phyloP scores from a whole-genome alignment of 73 alveolate species.

The Paramecium caudatum region DNA sequence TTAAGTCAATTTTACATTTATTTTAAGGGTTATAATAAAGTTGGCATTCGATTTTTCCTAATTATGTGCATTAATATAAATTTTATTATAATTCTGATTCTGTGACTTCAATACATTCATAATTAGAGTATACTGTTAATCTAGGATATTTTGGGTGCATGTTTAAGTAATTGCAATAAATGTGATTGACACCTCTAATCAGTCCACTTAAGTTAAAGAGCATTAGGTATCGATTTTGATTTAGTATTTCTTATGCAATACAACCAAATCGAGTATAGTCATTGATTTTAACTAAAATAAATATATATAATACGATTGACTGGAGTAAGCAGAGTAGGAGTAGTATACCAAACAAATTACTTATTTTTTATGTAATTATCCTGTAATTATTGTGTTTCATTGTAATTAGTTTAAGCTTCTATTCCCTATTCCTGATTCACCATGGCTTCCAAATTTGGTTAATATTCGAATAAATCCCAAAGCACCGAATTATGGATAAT shows the following conservation, averaged over 20 bases:
- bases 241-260: slow-evolving; percentile 35
- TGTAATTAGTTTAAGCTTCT: neutral
- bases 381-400: neutral
- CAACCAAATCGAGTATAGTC: slow-evolving; percentile 50
- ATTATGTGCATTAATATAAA: too few relatives aligned
- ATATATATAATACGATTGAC: neutral
- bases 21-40: neutral
- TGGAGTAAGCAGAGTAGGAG: neutral
- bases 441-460: slow-evolving; percentile 24
- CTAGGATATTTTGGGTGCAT: slow-evolving; percentile 11
- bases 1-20: neutral
- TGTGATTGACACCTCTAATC: slow-evolving; percentile 39
- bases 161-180: slow-evolving; percentile 36
- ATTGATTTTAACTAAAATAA: slow-evolving; percentile 9
- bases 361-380: slow-evolving; percentile 15
- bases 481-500: neutral
- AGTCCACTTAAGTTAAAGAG: neutral
- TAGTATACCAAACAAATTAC: slow-evolving; percentile 11
- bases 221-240: neutral
- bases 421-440: slow-evolving; percentile 54
- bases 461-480: slow-evolving; percentile 15
- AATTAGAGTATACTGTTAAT: neutral
- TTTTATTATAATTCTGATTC: neutral
- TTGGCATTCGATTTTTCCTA: slow-evolving; percentile 1
- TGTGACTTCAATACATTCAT: neutral